Percentiles rank a stretch among this genome's conserved stretches.
Evolutionary conservation across 495 filamentous ascomycete species (phyloP).

Genomic region (Xanthoparmelia taractica): DNA sequence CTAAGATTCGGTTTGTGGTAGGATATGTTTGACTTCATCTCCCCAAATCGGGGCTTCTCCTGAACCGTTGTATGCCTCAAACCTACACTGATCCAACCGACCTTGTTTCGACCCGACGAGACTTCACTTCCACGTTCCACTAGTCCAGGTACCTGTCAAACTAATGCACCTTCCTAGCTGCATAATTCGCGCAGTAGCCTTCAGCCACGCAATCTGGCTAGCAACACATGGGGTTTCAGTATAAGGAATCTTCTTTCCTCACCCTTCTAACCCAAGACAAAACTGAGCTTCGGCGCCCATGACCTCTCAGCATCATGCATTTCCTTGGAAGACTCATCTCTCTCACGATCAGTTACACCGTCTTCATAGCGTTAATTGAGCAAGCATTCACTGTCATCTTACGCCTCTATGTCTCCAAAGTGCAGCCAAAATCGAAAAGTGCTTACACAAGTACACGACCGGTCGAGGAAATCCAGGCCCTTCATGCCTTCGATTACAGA

Average conservation of each 20-base stretch:
- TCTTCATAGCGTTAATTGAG: slow-evolving; percentile 4
- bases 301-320: slow-evolving; percentile 10
- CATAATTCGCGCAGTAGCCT: not conserved
- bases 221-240: not conserved
- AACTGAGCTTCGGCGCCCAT: not conserved
- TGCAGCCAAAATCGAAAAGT: not conserved
- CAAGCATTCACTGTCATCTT: slow-evolving; percentile 1
- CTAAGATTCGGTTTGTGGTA: not conserved
- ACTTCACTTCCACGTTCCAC: not conserved
- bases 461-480: slow-evolving; percentile 3
- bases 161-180: not conserved
- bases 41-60: not conserved
- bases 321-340: slow-evolving; percentile 11
- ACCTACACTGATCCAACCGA: not conserved
- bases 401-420: not conserved
- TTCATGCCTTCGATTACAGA: slow-evolving; percentile 11
- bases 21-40: not conserved
- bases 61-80: not conserved
- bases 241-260: not conserved
- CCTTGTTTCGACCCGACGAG: not conserved
- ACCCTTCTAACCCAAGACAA: not conserved
- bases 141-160: not conserved
- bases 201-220: slow-evolving; percentile 2
- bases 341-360: slow-evolving; percentile 12
- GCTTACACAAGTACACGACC: not conserved